Evolutionary conservation across 176 grass and related monocot genomes (phyloP), one percentile per base, ranked within the genome.

Genomic region (Eremochloa ophiuroides): DNA sequence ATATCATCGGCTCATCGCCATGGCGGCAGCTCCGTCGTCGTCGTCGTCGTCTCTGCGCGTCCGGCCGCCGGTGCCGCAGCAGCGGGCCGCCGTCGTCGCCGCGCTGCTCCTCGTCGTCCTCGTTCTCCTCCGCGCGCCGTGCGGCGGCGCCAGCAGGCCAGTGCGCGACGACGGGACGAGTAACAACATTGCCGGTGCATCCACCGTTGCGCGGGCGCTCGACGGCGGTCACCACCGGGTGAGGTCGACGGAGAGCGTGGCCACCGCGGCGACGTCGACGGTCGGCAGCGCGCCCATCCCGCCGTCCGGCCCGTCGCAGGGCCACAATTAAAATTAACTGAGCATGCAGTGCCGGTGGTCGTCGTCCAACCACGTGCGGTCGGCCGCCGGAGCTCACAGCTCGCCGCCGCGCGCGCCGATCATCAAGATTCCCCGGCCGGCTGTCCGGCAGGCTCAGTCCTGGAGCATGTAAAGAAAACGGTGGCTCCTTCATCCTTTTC

Each of bases 241-340:
- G 5, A 63, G 30, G 5, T n/a, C n/a, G n/a, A n/a, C n/a, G n/a
- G 18, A 26, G 44, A 11, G 12, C 12, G 51, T 0, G 47, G 30
- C 10, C n/a, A 30, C 16, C 20, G 31, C 35, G 10, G 7, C 17
- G 25, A 25, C 8, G 23, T 0, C 23, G 16, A 11, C 23, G 26
- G 80, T 30, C 8, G 68, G 6, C 80, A 15, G 77, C 62, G 46
- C 55, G 20, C 66, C 31, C 25, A 8, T 23, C 13, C 79, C 85
- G 73, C 85, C 85, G 50, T 87, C 85, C 31, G 79, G 51, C 20
- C 85, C 63, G 53, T 87, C 79, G 40, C 15, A 53, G 40, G 25
- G 20, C 40, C 55, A 80, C 38, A 18, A 35, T 5, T 35, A 5
- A 35, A n/a, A n/a, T n/a, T n/a, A n/a, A 67, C 62, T 75, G 69